Evolutionary conservation across 805 yeast species (phyloP).

Genomic region (Wickerhamomyces alni): DNA sequence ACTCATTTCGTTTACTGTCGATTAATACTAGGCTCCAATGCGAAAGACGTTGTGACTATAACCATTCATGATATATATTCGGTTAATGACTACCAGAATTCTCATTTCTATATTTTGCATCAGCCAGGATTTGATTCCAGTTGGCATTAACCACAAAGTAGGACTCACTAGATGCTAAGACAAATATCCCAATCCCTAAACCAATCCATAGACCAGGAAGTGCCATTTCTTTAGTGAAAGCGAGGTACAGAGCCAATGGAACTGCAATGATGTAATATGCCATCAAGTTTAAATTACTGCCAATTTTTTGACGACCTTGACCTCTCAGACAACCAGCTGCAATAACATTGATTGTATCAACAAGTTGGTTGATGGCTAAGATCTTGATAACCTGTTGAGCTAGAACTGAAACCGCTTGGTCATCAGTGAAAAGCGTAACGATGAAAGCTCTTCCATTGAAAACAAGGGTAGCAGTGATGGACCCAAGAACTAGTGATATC

Average conservation of each 20-base stretch:
- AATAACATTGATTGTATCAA: conserved; percentile 57
- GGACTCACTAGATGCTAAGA: conserved; percentile 37
- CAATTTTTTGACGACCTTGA: conserved; percentile 66
- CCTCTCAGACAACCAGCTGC: conserved; percentile 72
- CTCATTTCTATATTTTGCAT: not conserved
- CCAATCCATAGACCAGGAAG: conserved; percentile 69
- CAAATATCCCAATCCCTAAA: conserved; percentile 45
- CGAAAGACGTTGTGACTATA: too few relatives aligned
- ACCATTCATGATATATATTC: too few relatives aligned
- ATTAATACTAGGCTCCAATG: too few relatives aligned
- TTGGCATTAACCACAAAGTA: conserved; percentile 34
- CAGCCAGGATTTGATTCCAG: conserved; percentile 30
- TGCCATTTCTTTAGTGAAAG: conserved; percentile 37
- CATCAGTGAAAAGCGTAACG: conserved; percentile 48
- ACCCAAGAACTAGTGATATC: conserved; percentile 26
- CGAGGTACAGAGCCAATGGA: conserved; percentile 53
- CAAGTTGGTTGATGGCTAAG: conserved; percentile 55
- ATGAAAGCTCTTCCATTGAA: conserved; percentile 38
- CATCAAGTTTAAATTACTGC: conserved; percentile 53
- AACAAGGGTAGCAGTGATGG: conserved; percentile 39
- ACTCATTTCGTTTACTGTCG: too few relatives aligned
- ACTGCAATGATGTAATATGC: conserved; percentile 61
- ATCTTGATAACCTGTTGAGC: conserved; percentile 42
- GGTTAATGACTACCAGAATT: not conserved
- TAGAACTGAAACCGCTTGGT: conserved; percentile 39